These are phyloP conservation scores for Cicer cuneatum DNA, from an alignment of 306 rosid species.

Conservation along the genomic window DNA sequence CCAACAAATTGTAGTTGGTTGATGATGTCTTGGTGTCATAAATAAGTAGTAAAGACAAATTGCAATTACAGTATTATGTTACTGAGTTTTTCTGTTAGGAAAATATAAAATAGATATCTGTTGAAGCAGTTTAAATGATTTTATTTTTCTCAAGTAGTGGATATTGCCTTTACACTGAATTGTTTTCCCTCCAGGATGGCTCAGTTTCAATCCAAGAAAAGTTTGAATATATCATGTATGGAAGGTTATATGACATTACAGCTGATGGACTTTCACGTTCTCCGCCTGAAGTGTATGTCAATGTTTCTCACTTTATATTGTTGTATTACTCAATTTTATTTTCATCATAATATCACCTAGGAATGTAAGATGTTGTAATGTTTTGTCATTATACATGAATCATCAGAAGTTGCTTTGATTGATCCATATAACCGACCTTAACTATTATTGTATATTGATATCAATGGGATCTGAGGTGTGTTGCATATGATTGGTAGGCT, in stretches of 20 bases:
- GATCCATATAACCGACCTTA: slow-evolving; percentile 12
- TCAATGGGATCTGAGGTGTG: background rate
- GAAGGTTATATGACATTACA: slow-evolving; percentile 67
- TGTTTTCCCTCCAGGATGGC: slow-evolving; percentile 65
- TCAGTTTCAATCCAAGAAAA: slow-evolving; percentile 77
- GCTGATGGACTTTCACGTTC: slow-evolving; percentile 57
- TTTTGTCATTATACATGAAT: background rate
- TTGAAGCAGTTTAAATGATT: slow-evolving; percentile 19
- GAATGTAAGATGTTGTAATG: background rate
- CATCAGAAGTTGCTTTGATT: background rate
- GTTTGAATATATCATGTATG: slow-evolving; percentile 93
- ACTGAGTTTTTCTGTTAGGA: slow-evolving; percentile 2
- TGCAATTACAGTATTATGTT: slow-evolving; percentile 5
- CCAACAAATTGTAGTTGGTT: slow-evolving; percentile 15
- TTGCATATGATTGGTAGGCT: background rate
- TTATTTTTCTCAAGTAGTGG: slow-evolving; percentile 11
- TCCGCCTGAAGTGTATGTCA: slow-evolving; percentile 67
- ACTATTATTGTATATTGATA: background rate
- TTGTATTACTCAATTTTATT: slow-evolving; percentile 25
- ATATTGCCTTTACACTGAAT: slow-evolving; percentile 32
- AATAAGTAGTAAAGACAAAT: background rate
- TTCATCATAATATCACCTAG: background rate
- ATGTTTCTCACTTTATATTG: slow-evolving; percentile 26
- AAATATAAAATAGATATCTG: slow-evolving; percentile 4
- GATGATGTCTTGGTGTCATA: background rate